These are phyloP conservation scores for Trichoderma erinaceum DNA, from an alignment of 495 filamentous ascomycete species.

Conservation along the genomic window DNA sequence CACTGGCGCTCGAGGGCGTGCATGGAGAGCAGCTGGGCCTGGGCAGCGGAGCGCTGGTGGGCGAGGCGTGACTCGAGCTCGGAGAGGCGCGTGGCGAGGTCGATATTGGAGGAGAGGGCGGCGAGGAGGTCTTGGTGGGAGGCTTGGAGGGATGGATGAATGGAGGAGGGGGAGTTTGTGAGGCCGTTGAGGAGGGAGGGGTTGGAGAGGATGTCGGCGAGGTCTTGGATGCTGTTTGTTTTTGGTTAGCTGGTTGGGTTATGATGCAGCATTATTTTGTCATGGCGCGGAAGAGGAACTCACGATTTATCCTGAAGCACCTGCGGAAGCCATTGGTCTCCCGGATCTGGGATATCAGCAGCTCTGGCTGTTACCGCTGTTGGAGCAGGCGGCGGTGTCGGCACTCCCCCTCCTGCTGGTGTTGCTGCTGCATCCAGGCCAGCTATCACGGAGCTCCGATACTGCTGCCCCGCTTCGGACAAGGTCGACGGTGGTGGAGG, in stretches of 20 bases:
- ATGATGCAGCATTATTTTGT: not conserved
- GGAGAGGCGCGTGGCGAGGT: constrained; percentile 55
- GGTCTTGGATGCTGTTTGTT: constrained; percentile 47
- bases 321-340: constrained; percentile 61
- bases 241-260: not conserved
- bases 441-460: constrained; percentile 55
- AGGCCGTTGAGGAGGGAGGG: constrained; percentile 56
- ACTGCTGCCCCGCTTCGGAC: constrained; percentile 17
- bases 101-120: constrained; percentile 62
- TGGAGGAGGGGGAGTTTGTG: constrained; percentile 56
- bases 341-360: constrained; percentile 37
- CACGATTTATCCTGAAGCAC: constrained; percentile 72
- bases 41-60: constrained; percentile 57
- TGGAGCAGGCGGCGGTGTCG: constrained; percentile 33
- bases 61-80: constrained; percentile 55
- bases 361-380: constrained; percentile 22
- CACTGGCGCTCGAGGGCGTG: constrained; percentile 86
- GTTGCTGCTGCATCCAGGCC: constrained; percentile 52
- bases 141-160: constrained; percentile 54
- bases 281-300: constrained; percentile 19
- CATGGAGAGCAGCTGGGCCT: constrained; percentile 74
- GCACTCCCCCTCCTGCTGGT: constrained; percentile 17
- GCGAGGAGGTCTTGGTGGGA: constrained; percentile 49
- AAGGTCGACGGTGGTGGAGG: constrained; percentile 32
- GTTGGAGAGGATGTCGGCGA: constrained; percentile 58